A percentile compares a stretch with the other conserved stretches of the same genome.
Conservation (phyloP, 106 monocot species). For the Acorus gramineus region DNA sequence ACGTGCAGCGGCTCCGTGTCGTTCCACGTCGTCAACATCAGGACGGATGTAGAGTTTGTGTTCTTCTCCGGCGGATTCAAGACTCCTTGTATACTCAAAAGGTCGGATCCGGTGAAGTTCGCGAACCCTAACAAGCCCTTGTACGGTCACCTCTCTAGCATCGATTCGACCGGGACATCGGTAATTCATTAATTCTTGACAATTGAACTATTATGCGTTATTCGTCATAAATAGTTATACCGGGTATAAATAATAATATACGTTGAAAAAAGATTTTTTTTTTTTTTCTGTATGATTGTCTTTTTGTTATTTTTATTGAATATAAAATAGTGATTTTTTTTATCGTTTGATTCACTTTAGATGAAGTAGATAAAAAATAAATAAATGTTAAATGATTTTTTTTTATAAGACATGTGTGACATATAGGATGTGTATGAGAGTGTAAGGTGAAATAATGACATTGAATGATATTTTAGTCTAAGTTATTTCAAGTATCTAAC, state of each 20-base stretch:
- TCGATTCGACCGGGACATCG: slow-evolving; percentile 54
- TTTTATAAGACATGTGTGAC: too few relatives aligned
- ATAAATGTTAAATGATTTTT: too few relatives aligned
- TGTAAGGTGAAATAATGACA: too few relatives aligned
- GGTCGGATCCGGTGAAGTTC: slow-evolving; percentile 35
- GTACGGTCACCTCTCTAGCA: slow-evolving; percentile 46
- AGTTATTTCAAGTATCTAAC: too few relatives aligned
- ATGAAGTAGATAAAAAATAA: too few relatives aligned
- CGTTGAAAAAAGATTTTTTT: neutral
- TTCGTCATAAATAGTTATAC: neutral
- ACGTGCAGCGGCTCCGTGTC: slow-evolving; percentile 49
- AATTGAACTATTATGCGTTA: too few relatives aligned
- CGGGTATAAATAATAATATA: slow-evolving; percentile 2
- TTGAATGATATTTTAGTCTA: too few relatives aligned
- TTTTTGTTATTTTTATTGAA: neutral
- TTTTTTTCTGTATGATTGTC: neutral
- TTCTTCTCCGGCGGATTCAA: slow-evolving; percentile 60
- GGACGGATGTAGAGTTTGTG: slow-evolving; percentile 63
- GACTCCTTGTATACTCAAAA: slow-evolving; percentile 40
- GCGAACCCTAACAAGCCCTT: slow-evolving; percentile 46
- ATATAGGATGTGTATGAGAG: too few relatives aligned
- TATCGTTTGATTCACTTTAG: too few relatives aligned
- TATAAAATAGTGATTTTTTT: neutral
- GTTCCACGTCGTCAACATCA: slow-evolving; percentile 61
- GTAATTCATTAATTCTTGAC: slow-evolving; percentile 17